phyloP scores from a whole-genome alignment of 768 basidiomycete species.

The Lentinula boryana region DNA sequence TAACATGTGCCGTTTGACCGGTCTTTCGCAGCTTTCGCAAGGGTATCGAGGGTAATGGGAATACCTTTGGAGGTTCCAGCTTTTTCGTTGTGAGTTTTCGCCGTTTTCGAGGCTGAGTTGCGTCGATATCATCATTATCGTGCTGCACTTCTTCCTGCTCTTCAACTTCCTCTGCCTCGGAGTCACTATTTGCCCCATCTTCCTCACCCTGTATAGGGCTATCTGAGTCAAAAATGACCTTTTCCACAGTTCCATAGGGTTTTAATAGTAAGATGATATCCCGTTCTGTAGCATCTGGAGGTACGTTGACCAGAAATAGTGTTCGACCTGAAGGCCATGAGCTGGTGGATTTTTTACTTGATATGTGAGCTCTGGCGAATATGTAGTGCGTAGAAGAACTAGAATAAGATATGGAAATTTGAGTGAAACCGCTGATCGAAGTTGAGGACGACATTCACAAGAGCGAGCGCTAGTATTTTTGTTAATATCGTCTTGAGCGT shows the following conservation, averaged over 20 bases:
- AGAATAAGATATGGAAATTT: conserved; percentile 38
- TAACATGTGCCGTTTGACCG: conserved; percentile 67
- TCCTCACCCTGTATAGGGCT: conserved; percentile 27
- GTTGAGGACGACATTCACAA: conserved; percentile 1
- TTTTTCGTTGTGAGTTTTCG: conserved; percentile 27
- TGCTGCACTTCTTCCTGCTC: conserved; percentile 31
- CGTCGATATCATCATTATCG: conserved; percentile 14
- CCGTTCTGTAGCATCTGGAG: conserved; percentile 81
- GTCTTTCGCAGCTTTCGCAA: conserved; percentile 56
- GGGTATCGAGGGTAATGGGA: conserved; percentile 49
- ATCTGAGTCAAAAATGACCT: conserved; percentile 58
- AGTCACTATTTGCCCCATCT: conserved; percentile 33
- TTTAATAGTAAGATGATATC: conserved; percentile 78
- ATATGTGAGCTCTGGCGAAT: conserved; percentile 67
- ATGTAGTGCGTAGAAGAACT: conserved; percentile 56
- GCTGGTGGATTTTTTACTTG: conserved; percentile 33
- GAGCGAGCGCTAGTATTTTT: not conserved
- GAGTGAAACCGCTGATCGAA: conserved; percentile 35
- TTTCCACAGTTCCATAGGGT: conserved; percentile 70
- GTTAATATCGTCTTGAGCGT: not conserved
- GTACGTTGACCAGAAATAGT: conserved; percentile 84
- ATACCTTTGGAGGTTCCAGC: conserved; percentile 40
- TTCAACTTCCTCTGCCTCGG: conserved; percentile 32
- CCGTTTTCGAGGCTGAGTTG: conserved; percentile 30
- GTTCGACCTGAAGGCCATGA: conserved; percentile 56